Percentiles rank a stretch among this genome's conserved stretches.
phyloP scores from a whole-genome alignment of 805 yeast genomes.

The Candida glaebosa region DNA sequence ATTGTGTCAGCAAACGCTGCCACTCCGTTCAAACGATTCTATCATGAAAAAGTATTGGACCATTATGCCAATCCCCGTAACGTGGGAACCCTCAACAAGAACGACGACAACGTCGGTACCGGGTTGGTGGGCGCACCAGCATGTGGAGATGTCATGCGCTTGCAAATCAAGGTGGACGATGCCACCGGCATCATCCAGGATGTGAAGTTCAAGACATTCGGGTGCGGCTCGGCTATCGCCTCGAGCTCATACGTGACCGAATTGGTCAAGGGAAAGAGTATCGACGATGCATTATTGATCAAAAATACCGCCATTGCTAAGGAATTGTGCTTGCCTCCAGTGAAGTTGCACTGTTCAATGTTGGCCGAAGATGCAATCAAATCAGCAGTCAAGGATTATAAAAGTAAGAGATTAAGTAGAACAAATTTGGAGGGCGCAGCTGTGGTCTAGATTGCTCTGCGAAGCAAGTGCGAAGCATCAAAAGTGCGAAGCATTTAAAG shows the following conservation, averaged over 20 bases:
- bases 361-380: conserved; percentile 98
- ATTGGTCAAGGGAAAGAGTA: conserved; percentile 87
- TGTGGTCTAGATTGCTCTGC: too few species aligned
- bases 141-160: conserved; percentile 98
- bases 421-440: background rate
- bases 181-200: conserved; percentile 87
- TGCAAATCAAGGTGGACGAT: conserved; percentile 91
- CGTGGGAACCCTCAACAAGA: conserved; percentile 89
- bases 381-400: conserved; percentile 94
- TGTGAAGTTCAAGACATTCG: conserved; percentile 97
- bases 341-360: conserved; percentile 97
- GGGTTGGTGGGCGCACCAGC: conserved; percentile 99
- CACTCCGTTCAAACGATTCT: conserved; percentile 32
- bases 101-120: conserved; percentile 77
- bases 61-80: conserved; percentile 96
- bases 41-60: conserved; percentile 92
- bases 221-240: conserved; percentile 99
- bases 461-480: too few species aligned
- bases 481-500: too few species aligned
- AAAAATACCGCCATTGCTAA: conserved; percentile 94
- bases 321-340: conserved; percentile 94
- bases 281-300: conserved; percentile 89
- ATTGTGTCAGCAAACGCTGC: too few species aligned
- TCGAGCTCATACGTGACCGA: conserved; percentile 94
- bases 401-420: conserved; percentile 60